Evolutionary conservation across 192 early-diverging fungal species (phyloP).

Genomic region (Dissophora ornata): DNA sequence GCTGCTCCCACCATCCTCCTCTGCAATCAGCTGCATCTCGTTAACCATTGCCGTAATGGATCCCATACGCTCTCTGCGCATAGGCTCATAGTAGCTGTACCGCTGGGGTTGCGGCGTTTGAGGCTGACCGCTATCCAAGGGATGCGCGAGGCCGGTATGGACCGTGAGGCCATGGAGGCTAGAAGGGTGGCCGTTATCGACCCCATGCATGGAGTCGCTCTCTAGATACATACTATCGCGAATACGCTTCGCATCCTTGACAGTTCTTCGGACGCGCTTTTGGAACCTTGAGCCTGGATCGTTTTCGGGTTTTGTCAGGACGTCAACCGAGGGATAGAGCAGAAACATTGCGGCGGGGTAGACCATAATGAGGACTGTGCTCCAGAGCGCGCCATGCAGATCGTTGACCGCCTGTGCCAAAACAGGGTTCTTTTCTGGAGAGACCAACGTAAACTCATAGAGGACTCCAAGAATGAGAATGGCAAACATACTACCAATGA

Average conservation of each 20-base stretch:
- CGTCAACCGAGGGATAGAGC: constrained; percentile 44
- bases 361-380: constrained; percentile 28
- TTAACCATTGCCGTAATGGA: constrained; percentile 34
- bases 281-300: constrained; percentile 32
- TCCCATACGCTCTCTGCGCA: constrained; percentile 36
- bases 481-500: constrained; percentile 28
- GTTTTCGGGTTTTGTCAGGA: constrained; percentile 38
- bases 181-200: constrained; percentile 15
- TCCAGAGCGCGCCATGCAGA: constrained; percentile 31
- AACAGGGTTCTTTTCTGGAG: background rate
- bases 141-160: constrained; percentile 1
- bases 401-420: constrained; percentile 34
- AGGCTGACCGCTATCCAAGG: background rate
- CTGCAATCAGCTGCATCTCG: constrained; percentile 31
- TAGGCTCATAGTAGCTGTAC: constrained; percentile 24
- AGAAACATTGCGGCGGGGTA: constrained; percentile 51
- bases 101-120: constrained; percentile 16
- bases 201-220: constrained; percentile 11
- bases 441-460: constrained; percentile 11
- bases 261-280: constrained; percentile 31
- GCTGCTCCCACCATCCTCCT: constrained; percentile 13
- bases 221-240: constrained; percentile 42
- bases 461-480: constrained; percentile 31
- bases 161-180: constrained; percentile 37
- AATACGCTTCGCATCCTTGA: constrained; percentile 35